Evolutionary conservation across 345 rosid genomes (phyloP).

Genomic region (Gossypium arboreum): DNA sequence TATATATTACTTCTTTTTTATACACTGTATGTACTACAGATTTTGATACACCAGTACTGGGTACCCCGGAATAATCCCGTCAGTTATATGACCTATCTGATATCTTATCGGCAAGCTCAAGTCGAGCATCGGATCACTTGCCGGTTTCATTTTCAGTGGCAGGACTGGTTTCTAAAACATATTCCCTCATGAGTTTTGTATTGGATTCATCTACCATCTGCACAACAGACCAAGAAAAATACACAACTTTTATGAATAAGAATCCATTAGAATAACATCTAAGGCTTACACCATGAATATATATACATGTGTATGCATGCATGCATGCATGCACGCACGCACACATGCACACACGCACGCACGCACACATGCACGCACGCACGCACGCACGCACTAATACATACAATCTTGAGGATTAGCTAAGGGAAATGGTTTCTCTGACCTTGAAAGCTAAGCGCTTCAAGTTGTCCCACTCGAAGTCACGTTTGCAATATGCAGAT

Average conservation of each 20-base stretch:
- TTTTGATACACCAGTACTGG: not conserved
- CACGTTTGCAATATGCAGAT: constrained; percentile 72
- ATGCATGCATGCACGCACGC: no score
- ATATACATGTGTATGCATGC: no score
- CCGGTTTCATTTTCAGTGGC: constrained; percentile 28
- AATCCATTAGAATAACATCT: not conserved
- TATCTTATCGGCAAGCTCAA: not conserved
- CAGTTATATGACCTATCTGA: not conserved
- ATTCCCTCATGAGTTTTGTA: constrained; percentile 77
- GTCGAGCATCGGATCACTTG: constrained; percentile 31
- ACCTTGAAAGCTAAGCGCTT: constrained; percentile 56
- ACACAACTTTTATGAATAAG: not conserved
- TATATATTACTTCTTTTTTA: not conserved
- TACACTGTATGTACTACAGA: not conserved
- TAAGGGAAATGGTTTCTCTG: constrained; percentile 7
- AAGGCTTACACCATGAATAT: not conserved
- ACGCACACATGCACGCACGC: no score
- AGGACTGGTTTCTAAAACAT: constrained; percentile 59
- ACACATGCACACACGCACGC: no score
- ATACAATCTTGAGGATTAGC: not conserved
- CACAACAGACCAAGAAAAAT: not conserved
- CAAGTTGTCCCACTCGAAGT: constrained; percentile 86
- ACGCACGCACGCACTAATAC: not conserved
- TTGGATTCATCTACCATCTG: constrained; percentile 61
- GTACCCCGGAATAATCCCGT: not conserved